These are phyloP conservation scores for Spinellus fusiger DNA, from an alignment of 192 early-diverging fungal species.

Conservation along the genomic window DNA sequence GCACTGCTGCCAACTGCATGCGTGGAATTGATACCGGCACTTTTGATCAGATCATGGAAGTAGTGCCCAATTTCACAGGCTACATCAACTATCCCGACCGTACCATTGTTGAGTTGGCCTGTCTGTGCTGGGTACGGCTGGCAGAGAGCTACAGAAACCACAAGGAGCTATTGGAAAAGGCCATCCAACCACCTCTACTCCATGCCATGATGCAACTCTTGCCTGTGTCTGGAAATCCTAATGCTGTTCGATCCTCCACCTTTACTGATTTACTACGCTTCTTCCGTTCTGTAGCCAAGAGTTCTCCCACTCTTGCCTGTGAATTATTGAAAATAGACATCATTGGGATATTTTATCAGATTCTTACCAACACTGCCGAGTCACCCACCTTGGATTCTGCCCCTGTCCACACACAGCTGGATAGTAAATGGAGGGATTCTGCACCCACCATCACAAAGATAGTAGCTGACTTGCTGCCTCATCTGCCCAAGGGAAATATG, in stretches of 20 bases:
- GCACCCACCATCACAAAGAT: constrained; percentile 41
- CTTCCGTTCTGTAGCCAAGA: constrained; percentile 44
- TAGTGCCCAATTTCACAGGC: constrained; percentile 66
- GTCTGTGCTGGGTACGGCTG: constrained; percentile 57
- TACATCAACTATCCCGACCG: constrained; percentile 65
- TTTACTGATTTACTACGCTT: constrained; percentile 55
- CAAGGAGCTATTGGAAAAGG: constrained; percentile 46
- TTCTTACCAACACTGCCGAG: constrained; percentile 31
- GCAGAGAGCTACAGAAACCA: constrained; percentile 53
- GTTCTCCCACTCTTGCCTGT: constrained; percentile 44
- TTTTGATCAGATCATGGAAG: constrained; percentile 56
- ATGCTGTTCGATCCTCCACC: constrained; percentile 32
- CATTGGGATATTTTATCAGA: constrained; percentile 36
- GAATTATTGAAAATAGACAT: constrained; percentile 38
- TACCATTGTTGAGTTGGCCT: constrained; percentile 66
- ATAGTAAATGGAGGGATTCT: constrained; percentile 24
- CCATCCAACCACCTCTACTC: constrained; percentile 53
- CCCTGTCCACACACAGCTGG: constrained; percentile 19
- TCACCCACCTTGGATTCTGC: constrained; percentile 17
- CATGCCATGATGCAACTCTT: constrained; percentile 50
- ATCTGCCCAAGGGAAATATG: constrained; percentile 41
- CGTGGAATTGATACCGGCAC: constrained; percentile 43
- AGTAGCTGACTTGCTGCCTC: constrained; percentile 52
- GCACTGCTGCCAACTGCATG: constrained; percentile 67
- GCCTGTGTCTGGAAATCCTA: constrained; percentile 36